phyloP scores from a whole-genome alignment of 352 stramenopile species.

The Pythium insidiosum region DNA sequence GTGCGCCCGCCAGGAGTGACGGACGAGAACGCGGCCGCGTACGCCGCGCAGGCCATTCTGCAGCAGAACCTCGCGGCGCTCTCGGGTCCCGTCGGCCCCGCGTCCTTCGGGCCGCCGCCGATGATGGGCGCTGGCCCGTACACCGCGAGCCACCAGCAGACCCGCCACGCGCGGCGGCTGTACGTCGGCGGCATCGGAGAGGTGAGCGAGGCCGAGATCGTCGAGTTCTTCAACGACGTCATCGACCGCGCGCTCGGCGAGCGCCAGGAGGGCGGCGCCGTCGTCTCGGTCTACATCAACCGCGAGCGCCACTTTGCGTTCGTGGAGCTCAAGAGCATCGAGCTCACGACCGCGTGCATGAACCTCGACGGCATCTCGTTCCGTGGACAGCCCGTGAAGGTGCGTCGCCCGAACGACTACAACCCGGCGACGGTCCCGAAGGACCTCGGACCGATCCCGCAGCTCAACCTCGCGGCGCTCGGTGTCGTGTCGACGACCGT shows the following conservation, averaged over 20 bases:
- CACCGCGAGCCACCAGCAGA: slow-evolving; percentile 82
- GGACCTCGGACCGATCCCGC: slow-evolving; percentile 76
- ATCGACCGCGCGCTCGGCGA: slow-evolving; percentile 81
- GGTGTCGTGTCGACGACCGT: slow-evolving; percentile 95
- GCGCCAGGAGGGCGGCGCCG: slow-evolving; percentile 60
- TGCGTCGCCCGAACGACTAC: slow-evolving; percentile 98
- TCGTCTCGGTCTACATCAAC: slow-evolving; percentile 94
- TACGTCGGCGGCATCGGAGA: slow-evolving; percentile 93
- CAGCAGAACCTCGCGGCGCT: slow-evolving; percentile 78
- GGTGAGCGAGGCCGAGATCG: slow-evolving; percentile 81
- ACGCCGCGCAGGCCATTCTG: slow-evolving; percentile 75
- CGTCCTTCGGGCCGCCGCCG: slow-evolving; percentile 46
- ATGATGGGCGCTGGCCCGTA: slow-evolving; percentile 6
- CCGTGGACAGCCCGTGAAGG: slow-evolving; percentile 91
- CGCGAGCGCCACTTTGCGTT: slow-evolving; percentile 95
- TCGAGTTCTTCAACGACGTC: slow-evolving; percentile 89
- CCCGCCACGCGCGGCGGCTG: slow-evolving; percentile 92
- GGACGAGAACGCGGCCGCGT: slow-evolving; percentile 75
- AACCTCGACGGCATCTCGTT: slow-evolving; percentile 94
- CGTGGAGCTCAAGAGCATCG: slow-evolving; percentile 95
- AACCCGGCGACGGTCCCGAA: slow-evolving; percentile 87
- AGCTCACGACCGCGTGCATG: slow-evolving; percentile 95
- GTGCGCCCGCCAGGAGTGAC: slow-evolving; percentile 72
- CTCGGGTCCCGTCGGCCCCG: slow-evolving; percentile 45
- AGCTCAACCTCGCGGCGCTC: slow-evolving; percentile 86